Evolutionary conservation across 148 eudicot genomes (phyloP), one percentile per base, ranked within the genome.

Genomic region (Cornus controversa): DNA sequence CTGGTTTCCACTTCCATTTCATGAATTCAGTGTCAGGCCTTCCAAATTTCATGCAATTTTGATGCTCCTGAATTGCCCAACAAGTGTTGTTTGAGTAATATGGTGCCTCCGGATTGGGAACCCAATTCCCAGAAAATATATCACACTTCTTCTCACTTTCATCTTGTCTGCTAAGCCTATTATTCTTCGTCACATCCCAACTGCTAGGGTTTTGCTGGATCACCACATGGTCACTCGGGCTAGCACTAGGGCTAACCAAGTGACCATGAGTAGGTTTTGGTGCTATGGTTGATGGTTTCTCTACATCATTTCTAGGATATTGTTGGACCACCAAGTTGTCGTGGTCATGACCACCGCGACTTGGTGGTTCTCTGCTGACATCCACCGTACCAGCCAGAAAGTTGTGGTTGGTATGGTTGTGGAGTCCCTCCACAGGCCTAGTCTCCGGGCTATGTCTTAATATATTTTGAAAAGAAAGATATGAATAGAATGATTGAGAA

Each of bases 1-100:
- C 80, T 2, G 91, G 91, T 24, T 86, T 80, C 91, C 91, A 88
- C 74, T 80, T 84, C 91, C 91, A 88, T 34, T 82, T 86, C 82
- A 84, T 47, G 79, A 76, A 88, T 22, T 28, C 87, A 0, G 37
- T 37, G 37, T 88, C 89, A 0, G 91, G 91, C 66, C 83, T 71
- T 15, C 87, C 91, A 62, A 75, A 86, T 64, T 86, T 88, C 86
- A 86, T 72, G 72, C 91, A 88, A 29, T 88, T 88, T 31, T 88
- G 91, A 65, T 86, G 86, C 71, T 88, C 91, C 42, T 88, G 89
- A 81, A 88, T 88, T 10, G 80, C 80, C 54, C 71, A 73, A 66
- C 89, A 86, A 16, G 87, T 86, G 15, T 53, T 45, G 72, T 88
- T 88, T n/a, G 89, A 84, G 40, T 88, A 88, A 76, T 84, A 84